These are phyloP conservation scores for Teratosphaeriaceae sp. DNA, from an alignment of 2,329 filamentous ascomycete species.

Conservation along the genomic window DNA sequence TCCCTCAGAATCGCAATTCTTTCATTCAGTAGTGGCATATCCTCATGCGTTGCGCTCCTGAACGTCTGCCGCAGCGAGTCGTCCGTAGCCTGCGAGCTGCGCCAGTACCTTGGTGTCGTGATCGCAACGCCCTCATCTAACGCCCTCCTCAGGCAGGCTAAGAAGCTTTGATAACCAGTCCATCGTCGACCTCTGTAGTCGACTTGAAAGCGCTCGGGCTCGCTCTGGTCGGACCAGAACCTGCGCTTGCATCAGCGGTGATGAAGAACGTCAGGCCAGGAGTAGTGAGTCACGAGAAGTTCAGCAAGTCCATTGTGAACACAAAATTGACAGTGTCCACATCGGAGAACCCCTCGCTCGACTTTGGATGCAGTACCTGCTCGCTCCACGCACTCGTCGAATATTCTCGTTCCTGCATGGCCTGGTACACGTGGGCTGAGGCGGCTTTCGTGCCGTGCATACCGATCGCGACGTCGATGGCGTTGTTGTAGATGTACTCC, in stretches of 20 bases:
- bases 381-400: constrained; percentile 80
- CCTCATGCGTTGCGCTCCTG: constrained; percentile 75
- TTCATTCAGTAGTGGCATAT: constrained; percentile 76
- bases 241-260: constrained; percentile 28
- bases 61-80: constrained; percentile 72
- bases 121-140: constrained; percentile 89
- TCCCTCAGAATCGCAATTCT: constrained; percentile 74
- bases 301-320: constrained; percentile 93
- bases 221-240: constrained; percentile 76
- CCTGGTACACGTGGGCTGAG: constrained; percentile 66
- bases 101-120: constrained; percentile 82
- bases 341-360: constrained; percentile 23
- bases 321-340: constrained; percentile 66
- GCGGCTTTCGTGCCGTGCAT: constrained; percentile 77
- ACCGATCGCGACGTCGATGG: constrained; percentile 85
- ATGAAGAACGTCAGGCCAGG: neutral
- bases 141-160: constrained; percentile 78
- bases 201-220: constrained; percentile 71
- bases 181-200: constrained; percentile 74
- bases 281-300: constrained; percentile 56
- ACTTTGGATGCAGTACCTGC: constrained; percentile 82
- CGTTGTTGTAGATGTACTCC: constrained; percentile 83
- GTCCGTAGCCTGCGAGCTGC: constrained; percentile 53
- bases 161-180: constrained; percentile 94
- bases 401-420: constrained; percentile 80